phyloP scores from a whole-genome alignment of 192 early-diverging fungal species.

The Linnemannia exigua region DNA sequence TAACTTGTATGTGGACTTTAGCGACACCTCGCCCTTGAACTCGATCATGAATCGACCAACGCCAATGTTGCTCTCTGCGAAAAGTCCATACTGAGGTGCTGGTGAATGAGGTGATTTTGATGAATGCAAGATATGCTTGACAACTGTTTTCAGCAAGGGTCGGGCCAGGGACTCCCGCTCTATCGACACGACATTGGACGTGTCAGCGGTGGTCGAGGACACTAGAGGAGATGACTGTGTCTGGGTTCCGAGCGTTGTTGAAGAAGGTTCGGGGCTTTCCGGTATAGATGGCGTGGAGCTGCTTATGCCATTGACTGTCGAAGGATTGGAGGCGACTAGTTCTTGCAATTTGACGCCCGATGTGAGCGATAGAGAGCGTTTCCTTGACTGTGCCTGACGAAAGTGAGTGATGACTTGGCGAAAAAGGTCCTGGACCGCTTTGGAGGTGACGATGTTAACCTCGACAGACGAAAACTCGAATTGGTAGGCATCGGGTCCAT shows the following conservation, averaged over 20 bases:
- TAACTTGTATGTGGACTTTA: conserved; percentile 76
- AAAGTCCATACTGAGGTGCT: conserved; percentile 67
- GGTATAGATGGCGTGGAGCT: conserved; percentile 8
- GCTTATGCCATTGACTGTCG: not conserved
- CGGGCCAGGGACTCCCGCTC: conserved; percentile 59
- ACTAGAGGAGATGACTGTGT: conserved; percentile 34
- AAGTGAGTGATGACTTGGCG: conserved; percentile 53
- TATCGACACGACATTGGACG: conserved; percentile 52
- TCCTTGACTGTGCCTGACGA: conserved; percentile 56
- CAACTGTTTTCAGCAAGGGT: conserved; percentile 57
- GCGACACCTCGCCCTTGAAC: conserved; percentile 79
- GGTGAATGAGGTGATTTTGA: conserved; percentile 38
- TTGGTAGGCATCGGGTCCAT: conserved; percentile 40
- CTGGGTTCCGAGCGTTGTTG: conserved; percentile 22
- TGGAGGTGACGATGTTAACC: conserved; percentile 58
- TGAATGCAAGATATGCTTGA: conserved; percentile 53
- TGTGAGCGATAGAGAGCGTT: conserved; percentile 57
- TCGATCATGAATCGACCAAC: conserved; percentile 77
- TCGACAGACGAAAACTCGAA: conserved; percentile 54
- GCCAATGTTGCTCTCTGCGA: conserved; percentile 70
- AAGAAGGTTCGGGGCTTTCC: conserved; percentile 23
- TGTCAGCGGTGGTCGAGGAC: conserved; percentile 12
- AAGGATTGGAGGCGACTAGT: conserved; percentile 28
- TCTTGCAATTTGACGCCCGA: conserved; percentile 47
- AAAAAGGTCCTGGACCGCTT: conserved; percentile 59